Base-by-base conservation (phyloP, 352 stramenopile species). In the Nothophytophthora sp. region DNA sequence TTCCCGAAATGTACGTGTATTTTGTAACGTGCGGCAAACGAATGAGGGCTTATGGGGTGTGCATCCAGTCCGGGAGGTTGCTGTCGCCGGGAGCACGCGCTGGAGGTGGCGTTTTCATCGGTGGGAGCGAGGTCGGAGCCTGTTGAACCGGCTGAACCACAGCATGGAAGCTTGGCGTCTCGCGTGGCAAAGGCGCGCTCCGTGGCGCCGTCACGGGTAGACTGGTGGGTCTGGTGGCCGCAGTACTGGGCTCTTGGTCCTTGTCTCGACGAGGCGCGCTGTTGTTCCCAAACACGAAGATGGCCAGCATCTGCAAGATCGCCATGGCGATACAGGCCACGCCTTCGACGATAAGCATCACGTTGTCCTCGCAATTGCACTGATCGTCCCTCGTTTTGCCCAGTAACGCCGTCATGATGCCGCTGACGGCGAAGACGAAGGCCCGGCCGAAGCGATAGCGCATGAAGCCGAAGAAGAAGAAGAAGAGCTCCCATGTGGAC, bases 381-480 rank as follows among this genome's bases (percentile, higher is more conserved):
- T 78, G 61, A 35, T 73, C 36, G 34, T 81, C 55, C 7, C 83
- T 64, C 16, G 72, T 82, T 50, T 85, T 82, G 45, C 79, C 76
- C 29, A 87, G 63, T 37, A 85, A 43, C 45, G 67, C 65, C 12
- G 60, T 83, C 73, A 90, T 86, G 59, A 83, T 67, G 45, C 79
- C 81, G 12, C 76, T 72, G 19, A 90, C 50, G 7, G 35, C 30
- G 28, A 88, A 90, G 30, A 90, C 49, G 20, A 71, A 60, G 3
- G 73, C 68, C 8, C 73, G 74, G 33, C 81, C 79, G 28, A 90
- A 29, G 43, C 79, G 81, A 43, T 90, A 92, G 12, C 81, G 75
- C 60, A 92, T 69, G 48, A 90, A 92, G 24, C 81, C 81, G 30
- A 92, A 92, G 60, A 90, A 76, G 58, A 83, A 89, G 70, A 87